Conservation (phyloP, 225 moss, liverwort and hornwort species). For the Pseudisothecium myosuroides region DNA sequence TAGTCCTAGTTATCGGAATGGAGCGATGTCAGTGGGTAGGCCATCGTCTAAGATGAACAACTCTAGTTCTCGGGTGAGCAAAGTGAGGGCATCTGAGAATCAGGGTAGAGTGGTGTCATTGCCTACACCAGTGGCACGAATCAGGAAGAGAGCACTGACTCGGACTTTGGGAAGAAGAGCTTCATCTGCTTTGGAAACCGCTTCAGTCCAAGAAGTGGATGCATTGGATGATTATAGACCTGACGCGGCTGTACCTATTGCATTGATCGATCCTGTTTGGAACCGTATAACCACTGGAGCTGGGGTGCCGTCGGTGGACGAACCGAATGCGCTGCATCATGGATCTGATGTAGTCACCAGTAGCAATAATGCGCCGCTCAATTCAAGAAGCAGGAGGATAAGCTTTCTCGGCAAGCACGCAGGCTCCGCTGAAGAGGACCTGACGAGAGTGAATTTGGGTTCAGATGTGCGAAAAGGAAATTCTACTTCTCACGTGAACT, state of each 20-base stretch:
- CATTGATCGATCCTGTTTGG: slow-evolving; percentile 4
- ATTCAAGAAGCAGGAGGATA: slow-evolving; percentile 15
- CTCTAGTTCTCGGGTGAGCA: background rate
- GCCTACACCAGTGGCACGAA: background rate
- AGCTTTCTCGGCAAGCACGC: slow-evolving; percentile 5
- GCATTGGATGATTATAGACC: background rate
- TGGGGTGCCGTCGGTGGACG: background rate
- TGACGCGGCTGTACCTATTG: background rate
- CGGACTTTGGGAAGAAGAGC: background rate
- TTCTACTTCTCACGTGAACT: background rate
- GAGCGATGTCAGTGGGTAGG: background rate
- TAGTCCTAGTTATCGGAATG: background rate
- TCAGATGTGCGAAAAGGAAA: background rate
- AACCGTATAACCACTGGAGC: background rate
- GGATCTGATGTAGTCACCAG: slow-evolving; percentile 16
- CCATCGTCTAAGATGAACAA: background rate
- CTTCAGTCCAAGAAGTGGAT: background rate
- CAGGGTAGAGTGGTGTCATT: background rate
- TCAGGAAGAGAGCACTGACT: background rate
- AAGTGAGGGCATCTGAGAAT: background rate
- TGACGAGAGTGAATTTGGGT: background rate
- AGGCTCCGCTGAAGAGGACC: background rate
- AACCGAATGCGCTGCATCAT: slow-evolving; percentile 1
- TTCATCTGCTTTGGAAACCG: background rate
- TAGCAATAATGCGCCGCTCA: slow-evolving; percentile 1